A percentile compares a stretch with the other conserved stretches of the same genome.
These are phyloP conservation scores for Lojkania enalia DNA, from an alignment of 2,329 filamentous ascomycete species.

Conservation along the genomic window DNA sequence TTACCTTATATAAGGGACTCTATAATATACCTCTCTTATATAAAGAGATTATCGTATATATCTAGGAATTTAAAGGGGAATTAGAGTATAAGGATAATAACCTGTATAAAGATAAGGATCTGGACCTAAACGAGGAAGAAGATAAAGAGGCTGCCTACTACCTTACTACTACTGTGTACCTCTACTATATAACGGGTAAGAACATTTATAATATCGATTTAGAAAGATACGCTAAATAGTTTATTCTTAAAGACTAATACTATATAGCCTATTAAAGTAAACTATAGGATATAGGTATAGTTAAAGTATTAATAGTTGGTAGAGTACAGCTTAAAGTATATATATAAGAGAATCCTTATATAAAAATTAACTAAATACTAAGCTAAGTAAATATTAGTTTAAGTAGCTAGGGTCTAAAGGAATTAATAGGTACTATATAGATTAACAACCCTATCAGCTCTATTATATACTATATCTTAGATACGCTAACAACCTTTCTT, in stretches of 20 bases:
- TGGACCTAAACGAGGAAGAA: not conserved
- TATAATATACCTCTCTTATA: not conserved
- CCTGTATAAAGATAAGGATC: not conserved
- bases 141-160: not conserved
- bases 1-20: not conserved
- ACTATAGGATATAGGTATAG: constrained; percentile 1
- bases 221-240: not conserved
- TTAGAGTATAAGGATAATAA: constrained; percentile 3
- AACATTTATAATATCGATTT: not conserved
- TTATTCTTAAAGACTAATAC: constrained; percentile 2
- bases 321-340: constrained; percentile 1
- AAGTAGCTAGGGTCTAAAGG: not conserved
- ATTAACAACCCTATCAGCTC: constrained; percentile 1
- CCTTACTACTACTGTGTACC: not conserved
- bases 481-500: constrained; percentile 1
- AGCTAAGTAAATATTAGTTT: constrained; percentile 1
- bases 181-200: not conserved
- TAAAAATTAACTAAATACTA: not conserved
- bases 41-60: not conserved
- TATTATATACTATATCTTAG: constrained; percentile 2
- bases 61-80: constrained; percentile 3
- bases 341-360: not conserved
- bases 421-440: not conserved
- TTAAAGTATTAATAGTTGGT: constrained; percentile 1
- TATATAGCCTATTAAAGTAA: constrained; percentile 1